These are phyloP conservation scores for Gryganskiella cystojenkinii DNA, from an alignment of 192 early-diverging fungal species.

Conservation along the genomic window DNA sequence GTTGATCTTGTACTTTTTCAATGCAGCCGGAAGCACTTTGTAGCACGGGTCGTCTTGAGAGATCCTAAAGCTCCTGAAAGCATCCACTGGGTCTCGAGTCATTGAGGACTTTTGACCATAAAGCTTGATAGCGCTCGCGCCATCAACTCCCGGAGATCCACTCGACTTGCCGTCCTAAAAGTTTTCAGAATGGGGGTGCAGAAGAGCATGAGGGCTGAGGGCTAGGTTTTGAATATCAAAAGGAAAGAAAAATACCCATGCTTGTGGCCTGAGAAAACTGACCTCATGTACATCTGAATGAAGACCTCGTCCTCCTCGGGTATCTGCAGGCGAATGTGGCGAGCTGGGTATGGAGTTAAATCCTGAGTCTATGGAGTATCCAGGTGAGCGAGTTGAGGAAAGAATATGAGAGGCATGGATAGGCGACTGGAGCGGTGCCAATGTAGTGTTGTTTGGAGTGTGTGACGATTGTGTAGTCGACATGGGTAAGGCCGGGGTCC, in stretches of 20 bases:
- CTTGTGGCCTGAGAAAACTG: too few relatives aligned
- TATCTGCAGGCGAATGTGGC: slow-evolving; percentile 46
- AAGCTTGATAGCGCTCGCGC: slow-evolving; percentile 79
- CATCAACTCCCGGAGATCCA: slow-evolving; percentile 40
- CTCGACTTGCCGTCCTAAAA: slow-evolving; percentile 30
- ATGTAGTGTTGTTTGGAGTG: not conserved
- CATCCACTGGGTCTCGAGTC: slow-evolving; percentile 62
- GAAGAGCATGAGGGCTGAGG: too few relatives aligned
- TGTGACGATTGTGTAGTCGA: slow-evolving; percentile 29
- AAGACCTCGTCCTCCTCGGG: slow-evolving; percentile 16
- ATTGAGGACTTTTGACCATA: slow-evolving; percentile 78
- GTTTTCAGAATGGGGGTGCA: too few relatives aligned
- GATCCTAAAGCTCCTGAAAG: slow-evolving; percentile 89
- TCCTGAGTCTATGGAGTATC: slow-evolving; percentile 43
- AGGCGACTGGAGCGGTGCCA: slow-evolving; percentile 35
- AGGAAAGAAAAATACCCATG: too few relatives aligned
- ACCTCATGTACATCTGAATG: slow-evolving; percentile 31
- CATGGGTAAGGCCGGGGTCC: slow-evolving; percentile 15
- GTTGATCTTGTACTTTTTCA: slow-evolving; percentile 92
- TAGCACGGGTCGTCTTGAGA: slow-evolving; percentile 84
- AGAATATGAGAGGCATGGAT: slow-evolving; percentile 24
- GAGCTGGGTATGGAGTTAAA: slow-evolving; percentile 49
- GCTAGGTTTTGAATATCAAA: too few relatives aligned
- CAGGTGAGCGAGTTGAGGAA: slow-evolving; percentile 16
- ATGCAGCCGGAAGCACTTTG: slow-evolving; percentile 84